Percentiles rank a stretch among this genome's conserved stretches.
Evolutionary conservation across 257 asterid species (phyloP).

Genomic region (Lithospermum erythrorhizon): DNA sequence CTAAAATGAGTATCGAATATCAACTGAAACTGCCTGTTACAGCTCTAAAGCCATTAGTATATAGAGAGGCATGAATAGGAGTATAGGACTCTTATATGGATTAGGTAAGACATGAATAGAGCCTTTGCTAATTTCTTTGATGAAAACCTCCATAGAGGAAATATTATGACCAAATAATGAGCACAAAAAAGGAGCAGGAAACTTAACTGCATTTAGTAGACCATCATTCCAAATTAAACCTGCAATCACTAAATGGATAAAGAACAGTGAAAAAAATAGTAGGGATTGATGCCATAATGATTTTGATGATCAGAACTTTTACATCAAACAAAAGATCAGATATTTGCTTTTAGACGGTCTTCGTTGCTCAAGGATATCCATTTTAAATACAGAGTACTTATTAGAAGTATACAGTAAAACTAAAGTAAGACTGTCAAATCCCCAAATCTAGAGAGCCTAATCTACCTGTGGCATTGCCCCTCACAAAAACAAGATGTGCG

Average conservation of each 20-base stretch:
- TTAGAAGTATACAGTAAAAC: background rate
- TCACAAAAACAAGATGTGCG: background rate
- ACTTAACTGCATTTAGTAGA: background rate
- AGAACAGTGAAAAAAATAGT: background rate
- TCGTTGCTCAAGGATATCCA: background rate
- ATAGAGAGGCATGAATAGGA: background rate
- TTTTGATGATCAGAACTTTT: background rate
- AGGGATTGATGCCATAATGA: background rate
- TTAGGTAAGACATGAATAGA: background rate
- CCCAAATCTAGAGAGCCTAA: background rate
- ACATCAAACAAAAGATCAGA: background rate
- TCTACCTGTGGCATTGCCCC: background rate
- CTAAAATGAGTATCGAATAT: too few species aligned
- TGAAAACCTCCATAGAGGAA: background rate
- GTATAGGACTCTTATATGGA: background rate
- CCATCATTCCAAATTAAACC: background rate
- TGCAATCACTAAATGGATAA: background rate
- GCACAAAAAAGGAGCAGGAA: background rate
- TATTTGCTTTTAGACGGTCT: too few species aligned
- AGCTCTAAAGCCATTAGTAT: too few species aligned
- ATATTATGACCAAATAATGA: background rate
- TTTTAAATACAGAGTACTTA: background rate
- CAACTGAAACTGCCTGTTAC: too few species aligned
- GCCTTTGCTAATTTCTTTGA: background rate
- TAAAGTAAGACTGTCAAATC: background rate